Conservation (phyloP, 2,329 filamentous ascomycete species). For the Hortaea werneckii region DNA sequence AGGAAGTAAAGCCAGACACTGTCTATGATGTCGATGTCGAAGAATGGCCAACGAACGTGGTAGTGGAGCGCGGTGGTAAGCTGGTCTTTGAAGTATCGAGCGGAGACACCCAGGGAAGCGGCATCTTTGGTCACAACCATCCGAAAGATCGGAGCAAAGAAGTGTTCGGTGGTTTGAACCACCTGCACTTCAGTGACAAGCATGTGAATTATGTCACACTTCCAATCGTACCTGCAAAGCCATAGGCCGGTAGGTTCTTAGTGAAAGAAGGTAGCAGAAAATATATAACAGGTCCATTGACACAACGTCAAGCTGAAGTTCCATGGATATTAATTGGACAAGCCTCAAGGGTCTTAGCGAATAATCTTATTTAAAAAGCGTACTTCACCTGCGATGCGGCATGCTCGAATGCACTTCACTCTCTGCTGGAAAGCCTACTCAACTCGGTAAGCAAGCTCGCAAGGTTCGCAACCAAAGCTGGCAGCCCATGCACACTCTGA, state of each 20-base stretch:
- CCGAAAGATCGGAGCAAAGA: slow-evolving; percentile 38
- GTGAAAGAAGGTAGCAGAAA: not conserved
- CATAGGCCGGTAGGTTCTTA: no score
- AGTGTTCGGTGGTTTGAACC: slow-evolving; percentile 40
- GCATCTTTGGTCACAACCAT: slow-evolving; percentile 46
- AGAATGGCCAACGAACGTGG: slow-evolving; percentile 54
- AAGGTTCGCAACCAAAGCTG: slow-evolving; percentile 56
- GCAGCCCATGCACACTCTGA: slow-evolving; percentile 22
- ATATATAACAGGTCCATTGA: not conserved
- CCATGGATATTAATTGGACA: no score
- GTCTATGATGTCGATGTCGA: slow-evolving; percentile 53
- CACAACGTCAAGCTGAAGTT: no score
- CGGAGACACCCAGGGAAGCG: slow-evolving; percentile 51
- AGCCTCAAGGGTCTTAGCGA: no score
- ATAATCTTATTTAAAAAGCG: no score
- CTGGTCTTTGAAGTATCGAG: slow-evolving; percentile 47
- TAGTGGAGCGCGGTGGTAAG: slow-evolving; percentile 42
- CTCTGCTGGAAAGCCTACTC: slow-evolving; percentile 10
- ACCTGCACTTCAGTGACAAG: slow-evolving; percentile 42
- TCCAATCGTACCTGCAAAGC: slow-evolving; percentile 41
- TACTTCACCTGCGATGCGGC: no score
- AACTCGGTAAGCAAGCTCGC: slow-evolving; percentile 51
- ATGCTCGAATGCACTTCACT: not conserved
- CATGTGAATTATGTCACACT: slow-evolving; percentile 43
- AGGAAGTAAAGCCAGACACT: slow-evolving; percentile 44